Base-by-base conservation (phyloP, 352 stramenopile genomes). In the Globisporangium uncinulatum region DNA sequence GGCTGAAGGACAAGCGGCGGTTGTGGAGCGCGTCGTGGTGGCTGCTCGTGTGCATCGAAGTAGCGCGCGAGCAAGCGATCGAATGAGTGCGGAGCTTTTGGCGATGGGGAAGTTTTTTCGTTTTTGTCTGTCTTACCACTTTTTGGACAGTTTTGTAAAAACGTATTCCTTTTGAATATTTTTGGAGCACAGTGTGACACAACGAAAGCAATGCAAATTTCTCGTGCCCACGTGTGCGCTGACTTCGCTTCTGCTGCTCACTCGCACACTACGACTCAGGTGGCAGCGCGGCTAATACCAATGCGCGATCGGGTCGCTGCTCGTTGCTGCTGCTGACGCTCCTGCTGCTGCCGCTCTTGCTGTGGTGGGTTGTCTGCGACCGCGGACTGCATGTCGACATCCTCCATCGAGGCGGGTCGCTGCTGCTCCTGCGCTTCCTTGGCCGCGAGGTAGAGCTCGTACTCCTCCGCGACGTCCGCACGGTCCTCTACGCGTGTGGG, bases 401-500 rank as follows among this genome's bases (percentile, higher is more conserved):
- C 42, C 19, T 24, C 29, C 8, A 29, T 37, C 32, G 56, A 39
- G 49, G 36, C 21, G 52, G 20, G 45, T 19, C 15, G 57, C 29
- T 50, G 56, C 55, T 36, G 59, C 32, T n/a, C 42, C 47, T 50
- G 42, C 20, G 46, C 52, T 51, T 85, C 58, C 63, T 87, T 90
- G 44, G 83, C 71, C 32, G 70, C 57, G 36, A 86, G 42, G 57
- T 91, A 91, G 11, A 56, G 45, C 61, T 86, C 75, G 70, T 87
- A 91, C 69, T 91, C 81, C 11, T 80, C 81, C 52, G 77, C 71
- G 17, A 89, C 76, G 56, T 89, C 76, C 8, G 79, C 73, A 50
- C 73, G 74, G 52, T 87, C 74, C 51, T 90, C 77, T 50, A 90
- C 75, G 19, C 77, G 76, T 46, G 79, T 86, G 31, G 79, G 73